Evolutionary conservation across 2,329 filamentous ascomycete genomes (phyloP).

Genomic region (Aspergillus arachidicola): DNA sequence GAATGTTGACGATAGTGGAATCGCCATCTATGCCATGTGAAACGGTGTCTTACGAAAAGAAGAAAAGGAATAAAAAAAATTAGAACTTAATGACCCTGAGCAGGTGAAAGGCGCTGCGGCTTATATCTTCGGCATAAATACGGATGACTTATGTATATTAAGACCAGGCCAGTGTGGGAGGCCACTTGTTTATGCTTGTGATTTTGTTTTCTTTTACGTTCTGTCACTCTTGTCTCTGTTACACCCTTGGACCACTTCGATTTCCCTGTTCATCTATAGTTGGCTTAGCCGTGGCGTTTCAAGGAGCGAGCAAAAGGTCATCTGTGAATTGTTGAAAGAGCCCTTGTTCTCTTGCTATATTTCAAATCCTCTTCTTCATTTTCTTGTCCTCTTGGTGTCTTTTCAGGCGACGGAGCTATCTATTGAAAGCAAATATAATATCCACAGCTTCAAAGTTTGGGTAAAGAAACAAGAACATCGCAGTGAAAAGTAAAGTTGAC

Average conservation of each 20-base stretch:
- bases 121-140: slow-evolving; percentile 21
- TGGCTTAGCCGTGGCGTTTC: slow-evolving; percentile 18
- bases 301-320: slow-evolving; percentile 7
- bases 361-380: slow-evolving; percentile 6
- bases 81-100: slow-evolving; percentile 12
- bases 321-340: not conserved
- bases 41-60: slow-evolving; percentile 10
- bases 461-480: too few species aligned
- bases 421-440: not conserved
- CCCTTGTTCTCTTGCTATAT: not conserved
- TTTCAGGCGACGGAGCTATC: not conserved
- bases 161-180: slow-evolving; percentile 7
- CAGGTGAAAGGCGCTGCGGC: slow-evolving; percentile 14
- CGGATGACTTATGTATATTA: slow-evolving; percentile 25
- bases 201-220: not conserved
- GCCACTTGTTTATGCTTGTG: slow-evolving; percentile 12
- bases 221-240: not conserved
- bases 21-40: slow-evolving; percentile 33
- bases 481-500: not conserved
- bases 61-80: not conserved
- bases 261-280: slow-evolving; percentile 7
- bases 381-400: not conserved
- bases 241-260: not conserved
- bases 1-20: slow-evolving; percentile 27
- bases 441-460: not conserved